Evolutionary conservation across 768 basidiomycete species (phyloP).

Genomic region (Arthromyces matolae): DNA sequence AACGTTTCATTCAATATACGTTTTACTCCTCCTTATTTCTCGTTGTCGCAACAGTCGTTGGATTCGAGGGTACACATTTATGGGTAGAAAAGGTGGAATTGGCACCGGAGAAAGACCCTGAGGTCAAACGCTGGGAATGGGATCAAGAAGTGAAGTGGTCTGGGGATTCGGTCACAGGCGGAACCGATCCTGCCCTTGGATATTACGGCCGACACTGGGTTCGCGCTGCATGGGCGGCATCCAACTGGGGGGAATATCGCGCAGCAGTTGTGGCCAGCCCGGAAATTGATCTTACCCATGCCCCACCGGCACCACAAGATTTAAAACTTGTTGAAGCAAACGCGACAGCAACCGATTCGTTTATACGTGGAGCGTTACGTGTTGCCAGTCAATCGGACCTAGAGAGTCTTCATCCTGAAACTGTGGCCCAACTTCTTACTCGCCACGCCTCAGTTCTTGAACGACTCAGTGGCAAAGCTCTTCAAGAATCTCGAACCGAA

Average conservation of each 20-base stretch:
- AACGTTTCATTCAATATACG: constrained; percentile 49
- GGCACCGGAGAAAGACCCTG: constrained; percentile 45
- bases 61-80: constrained; percentile 55
- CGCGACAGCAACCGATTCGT: constrained; percentile 50
- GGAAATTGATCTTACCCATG: constrained; percentile 32
- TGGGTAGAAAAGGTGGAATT: constrained; percentile 60
- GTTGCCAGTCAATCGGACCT: constrained; percentile 39
- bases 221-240: constrained; percentile 70
- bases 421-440: constrained; percentile 50
- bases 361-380: constrained; percentile 46
- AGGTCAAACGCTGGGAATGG: constrained; percentile 64
- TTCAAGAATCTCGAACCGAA: constrained; percentile 51
- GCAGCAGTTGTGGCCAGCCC: constrained; percentile 34
- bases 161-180: constrained; percentile 46
- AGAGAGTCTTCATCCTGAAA: constrained; percentile 43
- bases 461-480: constrained; percentile 49
- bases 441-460: constrained; percentile 59
- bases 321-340: constrained; percentile 51
- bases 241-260: constrained; percentile 57
- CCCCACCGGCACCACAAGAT: constrained; percentile 28
- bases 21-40: constrained; percentile 40
- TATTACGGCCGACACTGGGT: constrained; percentile 56
- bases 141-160: constrained; percentile 60
- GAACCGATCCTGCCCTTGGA: constrained; percentile 72
- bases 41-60: constrained; percentile 40